These are phyloP conservation scores for Trichosanthes cucumerina DNA, from an alignment of 306 rosid genomes.

Conservation along the genomic window DNA sequence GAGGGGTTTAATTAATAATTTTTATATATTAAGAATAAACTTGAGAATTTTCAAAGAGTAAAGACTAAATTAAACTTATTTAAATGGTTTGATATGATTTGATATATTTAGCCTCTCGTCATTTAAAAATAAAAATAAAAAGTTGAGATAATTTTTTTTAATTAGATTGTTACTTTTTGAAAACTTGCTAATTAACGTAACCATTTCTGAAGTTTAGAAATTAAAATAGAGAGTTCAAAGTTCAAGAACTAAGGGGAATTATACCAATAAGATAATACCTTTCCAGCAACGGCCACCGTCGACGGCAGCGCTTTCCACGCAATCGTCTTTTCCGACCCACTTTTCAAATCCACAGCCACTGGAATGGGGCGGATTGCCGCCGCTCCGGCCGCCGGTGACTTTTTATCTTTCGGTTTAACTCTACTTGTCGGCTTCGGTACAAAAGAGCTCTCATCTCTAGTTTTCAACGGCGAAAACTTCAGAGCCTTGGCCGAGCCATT, in stretches of 20 bases:
- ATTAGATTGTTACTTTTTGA: no score
- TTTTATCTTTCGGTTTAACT: slow-evolving; percentile 17
- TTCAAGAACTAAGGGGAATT: neutral
- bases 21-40: no score
- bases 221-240: no score
- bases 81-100: no score
- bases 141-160: no score
- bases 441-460: slow-evolving; percentile 28
- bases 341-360: slow-evolving; percentile 37
- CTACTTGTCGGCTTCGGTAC: slow-evolving; percentile 19
- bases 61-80: no score
- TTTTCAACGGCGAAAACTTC: slow-evolving; percentile 37
- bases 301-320: slow-evolving; percentile 44
- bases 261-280: slow-evolving; percentile 24
- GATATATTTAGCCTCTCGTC: no score
- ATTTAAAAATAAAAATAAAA: no score
- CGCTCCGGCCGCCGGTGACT: slow-evolving; percentile 1
- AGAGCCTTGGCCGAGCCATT: slow-evolving; percentile 21
- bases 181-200: no score
- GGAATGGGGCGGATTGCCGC: slow-evolving; percentile 26
- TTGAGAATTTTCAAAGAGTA: no score
- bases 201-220: no score
- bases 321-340: slow-evolving; percentile 21
- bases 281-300: slow-evolving; percentile 37
- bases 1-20: no score